These are phyloP conservation scores for Paecilomyces fulvus DNA, from an alignment of 2,329 filamentous ascomycete species.

Conservation along the genomic window DNA sequence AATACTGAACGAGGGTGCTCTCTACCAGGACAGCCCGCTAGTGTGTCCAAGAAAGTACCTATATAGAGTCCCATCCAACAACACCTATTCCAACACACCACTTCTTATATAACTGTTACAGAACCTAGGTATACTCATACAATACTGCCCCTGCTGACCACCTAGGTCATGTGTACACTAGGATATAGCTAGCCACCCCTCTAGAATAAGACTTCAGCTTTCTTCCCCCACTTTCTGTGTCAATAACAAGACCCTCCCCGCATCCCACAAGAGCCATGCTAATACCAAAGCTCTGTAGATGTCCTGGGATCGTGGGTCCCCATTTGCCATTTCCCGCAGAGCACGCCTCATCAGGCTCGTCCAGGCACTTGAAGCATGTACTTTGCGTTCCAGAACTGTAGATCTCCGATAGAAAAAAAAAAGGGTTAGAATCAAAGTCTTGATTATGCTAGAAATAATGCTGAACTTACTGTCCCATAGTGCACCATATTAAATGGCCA, in stretches of 20 bases:
- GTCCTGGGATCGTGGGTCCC: background rate
- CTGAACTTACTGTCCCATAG: background rate
- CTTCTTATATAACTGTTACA: background rate
- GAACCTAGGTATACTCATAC: no score
- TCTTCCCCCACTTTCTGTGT: no score
- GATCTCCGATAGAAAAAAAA: background rate
- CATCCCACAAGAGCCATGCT: background rate
- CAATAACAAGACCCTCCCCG: background rate
- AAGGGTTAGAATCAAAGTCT: background rate
- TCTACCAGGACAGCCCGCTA: background rate
- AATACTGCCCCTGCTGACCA: no score
- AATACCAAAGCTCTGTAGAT: background rate
- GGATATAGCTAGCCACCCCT: no score
- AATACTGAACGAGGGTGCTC: no score
- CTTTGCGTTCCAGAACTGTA: background rate
- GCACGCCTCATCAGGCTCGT: background rate
- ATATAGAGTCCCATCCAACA: background rate
- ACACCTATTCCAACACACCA: background rate
- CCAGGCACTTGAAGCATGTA: background rate
- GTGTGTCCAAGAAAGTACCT: background rate
- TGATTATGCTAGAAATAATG: background rate
- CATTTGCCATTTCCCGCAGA: background rate
- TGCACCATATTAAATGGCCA: background rate
- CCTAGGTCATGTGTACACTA: no score
- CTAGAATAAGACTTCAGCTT: no score